These are phyloP conservation scores for Trypanosoma rangeli DNA, from an alignment of 208 protist genomes.

Conservation along the genomic window DNA sequence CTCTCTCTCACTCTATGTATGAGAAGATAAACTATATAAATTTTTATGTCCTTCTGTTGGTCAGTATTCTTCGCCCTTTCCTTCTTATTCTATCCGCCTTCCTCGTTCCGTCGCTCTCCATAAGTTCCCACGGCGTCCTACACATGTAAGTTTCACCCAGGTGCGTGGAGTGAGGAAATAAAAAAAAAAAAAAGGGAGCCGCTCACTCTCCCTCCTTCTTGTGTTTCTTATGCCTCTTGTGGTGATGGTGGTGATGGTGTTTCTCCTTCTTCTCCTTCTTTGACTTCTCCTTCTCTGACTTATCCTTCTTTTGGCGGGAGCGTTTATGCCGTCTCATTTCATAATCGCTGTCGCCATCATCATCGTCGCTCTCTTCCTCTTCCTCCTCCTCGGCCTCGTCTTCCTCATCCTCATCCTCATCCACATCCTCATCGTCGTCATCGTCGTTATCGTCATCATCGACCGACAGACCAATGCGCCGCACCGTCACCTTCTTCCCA, in stretches of 20 bases:
- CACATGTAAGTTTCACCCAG: not conserved
- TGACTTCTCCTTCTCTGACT: constrained; percentile 41
- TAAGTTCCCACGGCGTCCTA: not conserved
- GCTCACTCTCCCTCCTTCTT: constrained; percentile 3
- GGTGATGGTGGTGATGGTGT: constrained; percentile 38
- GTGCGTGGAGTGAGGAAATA: not conserved
- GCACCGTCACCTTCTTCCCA: constrained; percentile 47
- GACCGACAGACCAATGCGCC: constrained; percentile 42
- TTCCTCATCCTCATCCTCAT: constrained; percentile 46
- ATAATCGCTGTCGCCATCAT: constrained; percentile 25
- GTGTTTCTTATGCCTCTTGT: constrained; percentile 37
- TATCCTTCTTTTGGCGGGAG: constrained; percentile 30
- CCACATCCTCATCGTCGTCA: constrained; percentile 38
- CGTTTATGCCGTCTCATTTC: constrained; percentile 35
- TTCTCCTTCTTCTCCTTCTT: constrained; percentile 47
- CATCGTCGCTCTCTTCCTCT: constrained; percentile 44
- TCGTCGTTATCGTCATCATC: constrained; percentile 57
- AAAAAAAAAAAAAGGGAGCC: not conserved
- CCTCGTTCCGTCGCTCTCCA: not conserved
- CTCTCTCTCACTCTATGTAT: not conserved
- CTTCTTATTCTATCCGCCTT: not conserved
- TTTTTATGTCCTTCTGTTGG: not conserved
- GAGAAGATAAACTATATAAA: no score
- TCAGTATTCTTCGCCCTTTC: not conserved
- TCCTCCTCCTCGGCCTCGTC: constrained; percentile 54